phyloP scores from a whole-genome alignment of 768 basidiomycete species.

The Sarcomyxa edulis region DNA sequence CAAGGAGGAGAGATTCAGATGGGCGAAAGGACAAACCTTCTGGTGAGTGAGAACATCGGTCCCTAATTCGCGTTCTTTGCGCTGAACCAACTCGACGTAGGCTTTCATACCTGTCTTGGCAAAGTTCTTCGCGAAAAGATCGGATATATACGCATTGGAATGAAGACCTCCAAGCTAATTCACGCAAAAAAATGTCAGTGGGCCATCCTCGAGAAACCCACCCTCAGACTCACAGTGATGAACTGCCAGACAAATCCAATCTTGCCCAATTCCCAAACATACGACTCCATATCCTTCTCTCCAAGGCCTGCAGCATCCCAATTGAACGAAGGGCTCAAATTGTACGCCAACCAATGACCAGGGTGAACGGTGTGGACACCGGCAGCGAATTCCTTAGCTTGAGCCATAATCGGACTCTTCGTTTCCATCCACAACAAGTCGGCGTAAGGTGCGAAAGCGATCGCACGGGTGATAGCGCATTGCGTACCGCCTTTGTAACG shows the following conservation, averaged over 20 bases:
- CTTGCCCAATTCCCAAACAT: slow-evolving; percentile 90
- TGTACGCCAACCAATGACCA: slow-evolving; percentile 95
- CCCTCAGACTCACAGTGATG: slow-evolving; percentile 70
- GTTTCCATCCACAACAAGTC: slow-evolving; percentile 97
- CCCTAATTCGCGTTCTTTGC: slow-evolving; percentile 87
- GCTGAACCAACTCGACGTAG: slow-evolving; percentile 92
- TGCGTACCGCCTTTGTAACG: slow-evolving; percentile 96
- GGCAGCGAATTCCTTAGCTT: slow-evolving; percentile 87
- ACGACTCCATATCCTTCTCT: slow-evolving; percentile 80
- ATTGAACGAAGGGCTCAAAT: slow-evolving; percentile 90
- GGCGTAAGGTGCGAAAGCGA: slow-evolving; percentile 92
- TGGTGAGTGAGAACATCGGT: slow-evolving; percentile 98
- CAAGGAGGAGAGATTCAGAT: slow-evolving; percentile 3
- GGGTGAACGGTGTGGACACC: slow-evolving; percentile 83
- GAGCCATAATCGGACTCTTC: slow-evolving; percentile 85
- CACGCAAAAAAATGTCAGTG: slow-evolving; percentile 5
- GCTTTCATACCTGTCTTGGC: slow-evolving; percentile 98
- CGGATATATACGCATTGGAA: slow-evolving; percentile 95
- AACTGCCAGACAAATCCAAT: slow-evolving; percentile 99
- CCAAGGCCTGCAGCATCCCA: slow-evolving; percentile 92
- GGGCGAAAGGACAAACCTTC: slow-evolving; percentile 49
- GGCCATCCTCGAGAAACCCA: slow-evolving; percentile 1
- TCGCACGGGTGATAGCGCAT: slow-evolving; percentile 86
- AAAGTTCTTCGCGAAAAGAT: slow-evolving; percentile 83
- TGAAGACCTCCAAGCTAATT: slow-evolving; percentile 89